phyloP scores from a whole-genome alignment of 345 rosid genomes.

The Brassica juncea region DNA sequence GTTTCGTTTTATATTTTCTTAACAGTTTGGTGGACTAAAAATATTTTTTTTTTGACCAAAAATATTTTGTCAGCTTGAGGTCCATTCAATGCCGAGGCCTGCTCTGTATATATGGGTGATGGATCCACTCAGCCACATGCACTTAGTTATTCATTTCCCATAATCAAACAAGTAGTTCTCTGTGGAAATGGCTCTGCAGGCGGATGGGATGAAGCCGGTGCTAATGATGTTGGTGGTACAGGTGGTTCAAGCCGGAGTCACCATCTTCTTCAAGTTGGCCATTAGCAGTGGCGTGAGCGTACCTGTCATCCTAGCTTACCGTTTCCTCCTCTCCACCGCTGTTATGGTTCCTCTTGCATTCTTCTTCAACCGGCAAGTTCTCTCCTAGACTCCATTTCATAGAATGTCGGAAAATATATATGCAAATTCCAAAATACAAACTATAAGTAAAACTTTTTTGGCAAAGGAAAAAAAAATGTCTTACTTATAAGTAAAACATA shows the following conservation, averaged over 20 bases:
- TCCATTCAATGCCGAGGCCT: too few species aligned
- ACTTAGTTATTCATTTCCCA: neutral
- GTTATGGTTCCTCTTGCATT: slow-evolving; percentile 40
- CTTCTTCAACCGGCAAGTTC: slow-evolving; percentile 34
- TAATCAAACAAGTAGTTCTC: neutral
- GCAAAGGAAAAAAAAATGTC: too few species aligned
- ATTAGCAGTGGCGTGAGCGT: slow-evolving; percentile 32
- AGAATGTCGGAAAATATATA: too few species aligned
- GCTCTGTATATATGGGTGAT: too few species aligned
- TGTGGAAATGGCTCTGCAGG: neutral
- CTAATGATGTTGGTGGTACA: slow-evolving; percentile 41
- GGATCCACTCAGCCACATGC: neutral
- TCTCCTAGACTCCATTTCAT: too few species aligned
- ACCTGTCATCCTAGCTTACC: slow-evolving; percentile 33
- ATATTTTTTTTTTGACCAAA: too few species aligned
- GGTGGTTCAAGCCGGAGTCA: slow-evolving; percentile 30
- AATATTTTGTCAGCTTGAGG: too few species aligned
- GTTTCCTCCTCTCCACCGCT: slow-evolving; percentile 33
- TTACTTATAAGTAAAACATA: too few species aligned
- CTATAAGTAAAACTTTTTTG: neutral
- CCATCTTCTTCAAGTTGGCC: slow-evolving; percentile 42
- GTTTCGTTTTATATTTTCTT: too few species aligned
- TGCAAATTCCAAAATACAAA: neutral
- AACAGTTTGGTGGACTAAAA: too few species aligned
- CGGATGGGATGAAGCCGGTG: slow-evolving; percentile 21